Base-by-base conservation (phyloP, 1,284 basidiomycete genomes). In the Apiotrichum porosum region DNA sequence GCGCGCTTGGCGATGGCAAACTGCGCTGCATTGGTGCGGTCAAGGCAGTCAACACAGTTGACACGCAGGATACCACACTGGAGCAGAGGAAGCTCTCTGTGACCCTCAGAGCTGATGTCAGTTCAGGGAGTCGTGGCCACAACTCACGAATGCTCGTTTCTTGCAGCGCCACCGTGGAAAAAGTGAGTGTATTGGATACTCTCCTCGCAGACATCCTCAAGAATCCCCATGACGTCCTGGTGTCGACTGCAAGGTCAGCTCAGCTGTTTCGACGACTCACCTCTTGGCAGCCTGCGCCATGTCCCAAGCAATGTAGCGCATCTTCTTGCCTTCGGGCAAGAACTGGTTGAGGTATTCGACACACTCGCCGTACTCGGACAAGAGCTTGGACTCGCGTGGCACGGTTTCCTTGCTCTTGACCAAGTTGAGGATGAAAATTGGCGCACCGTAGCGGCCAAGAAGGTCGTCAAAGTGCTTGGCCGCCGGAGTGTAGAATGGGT, bases 1-100 rank as follows among this genome's bases (percentile, higher is more conserved):
- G 88, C 94, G 13, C 89, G 85, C 69, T 97, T 97, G 3, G 92
- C 95, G 54, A 98, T 94, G 0, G 97, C 91, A 65, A 97, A 97
- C 65, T 98, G 94, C 1, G 92, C 92, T 1, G 93, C 92, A 61
- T 99, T 99, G 3, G 95, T 99, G 5, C 92, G 83, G 68, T 98
- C 95, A 9, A 99, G 78, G 64, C 95, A 99, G 66, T 99, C 95
- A 1, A 98, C 90, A 58, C 88, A 95, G 62, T 95, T 95, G 0
- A 83, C 89, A 9, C 91, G 80, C 59, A 87, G 88, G 31, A 97
- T 81, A 4, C 94, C 94, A 44, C 87, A 88, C 72, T 99, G 95
- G 13, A 98, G 73, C 1, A 83, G 79, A 53, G 95, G 88, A 1
- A 76, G 78, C 39, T 75, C 76, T 9, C 89, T 81, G 78, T 83